Evolutionary conservation across 768 basidiomycete genomes (phyloP), one percentile per base, ranked within the genome.

Genomic region (Macrolepiota fuliginosa): DNA sequence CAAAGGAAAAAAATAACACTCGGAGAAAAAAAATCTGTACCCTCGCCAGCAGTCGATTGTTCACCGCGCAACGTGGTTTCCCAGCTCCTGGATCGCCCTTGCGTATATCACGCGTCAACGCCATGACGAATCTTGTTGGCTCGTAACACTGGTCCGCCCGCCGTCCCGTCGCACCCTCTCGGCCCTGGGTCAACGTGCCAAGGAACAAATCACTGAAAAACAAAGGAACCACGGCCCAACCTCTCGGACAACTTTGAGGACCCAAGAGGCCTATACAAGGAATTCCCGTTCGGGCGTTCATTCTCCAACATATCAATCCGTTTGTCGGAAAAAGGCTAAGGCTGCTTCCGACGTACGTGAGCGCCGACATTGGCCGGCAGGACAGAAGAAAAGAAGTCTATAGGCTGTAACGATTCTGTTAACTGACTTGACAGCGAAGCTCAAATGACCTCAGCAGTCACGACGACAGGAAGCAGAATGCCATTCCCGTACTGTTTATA

Each of bases 341-440:
- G 3, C n/a, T 25, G 25, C 15, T 25, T 17, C 19, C 37, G 50
- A n/a, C 37, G 37, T 59, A 59, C 58, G 32, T 59, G 49, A 52
- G 50, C 58, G 37, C 58, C 39, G 50, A 52, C 22, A 42, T 39
- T 35, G 5, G 25, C 25, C 47, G 49, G 50, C n/a, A 52, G 36
- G 15, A 42, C 39, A 51, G 42, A 58, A 52, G 49, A 11, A 39
- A 40, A 24, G 58, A 42, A 52, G 47, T 17, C 45, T n/a, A 13
- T 19, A 5, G 24, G 32, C 36, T 49, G 40, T 25, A 39, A 39
- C 12, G 29, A 32, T 45, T 50, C 29, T 36, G 52, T 36, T 61
- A 40, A 51, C 35, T 35, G 12, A 35, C 32, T 22, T 61, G 53
- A 55, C 46, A 50, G 54, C 19, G 51, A 61, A 54, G 52, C 24